phyloP scores from a whole-genome alignment of 129 eudicot species.

The carrot (Daucus carota) region DH1_v3.0 NC_030381.2:28456501-28457000 shows the following conservation, averaged over 20 bases:
- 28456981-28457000: constrained; percentile 29
- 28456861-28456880: constrained; percentile 16
- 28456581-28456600: constrained; percentile 13
- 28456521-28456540: constrained; percentile 13
- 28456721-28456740: constrained; percentile 20
- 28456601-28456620: constrained; percentile 26
- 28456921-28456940: constrained; percentile 38
- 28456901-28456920: constrained; percentile 30
- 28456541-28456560: constrained; percentile 13
- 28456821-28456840: constrained; percentile 48
- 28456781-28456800: constrained; percentile 26
- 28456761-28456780: constrained; percentile 20
- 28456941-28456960: constrained; percentile 51
- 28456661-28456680: constrained; percentile 2
- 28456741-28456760: constrained; percentile 24
- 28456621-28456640: constrained; percentile 17
- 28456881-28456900: constrained; percentile 74
- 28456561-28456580: neutral
- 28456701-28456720: constrained; percentile 28
- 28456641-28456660: constrained; percentile 13
- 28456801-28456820: constrained; percentile 31
- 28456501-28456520: neutral
- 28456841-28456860: constrained; percentile 23
- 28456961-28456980: constrained; percentile 45
- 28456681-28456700: constrained; percentile 20